Percentiles rank a stretch among this genome's conserved stretches.
phyloP scores from a whole-genome alignment of 2,329 filamentous ascomycete species.

The Sclerotinia glacialis region DNA sequence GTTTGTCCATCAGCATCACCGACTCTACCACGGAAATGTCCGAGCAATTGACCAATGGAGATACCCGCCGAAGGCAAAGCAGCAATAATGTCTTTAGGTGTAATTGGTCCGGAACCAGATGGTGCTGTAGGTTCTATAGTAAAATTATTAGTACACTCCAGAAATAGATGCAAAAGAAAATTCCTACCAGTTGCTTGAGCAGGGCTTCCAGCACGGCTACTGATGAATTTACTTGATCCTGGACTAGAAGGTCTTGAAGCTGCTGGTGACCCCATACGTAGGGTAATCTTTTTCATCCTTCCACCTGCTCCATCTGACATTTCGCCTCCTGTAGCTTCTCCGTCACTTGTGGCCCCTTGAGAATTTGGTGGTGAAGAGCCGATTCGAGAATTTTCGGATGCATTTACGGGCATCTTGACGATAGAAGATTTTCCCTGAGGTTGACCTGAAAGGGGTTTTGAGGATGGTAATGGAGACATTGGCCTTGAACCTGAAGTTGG shows the following conservation, averaged over 20 bases:
- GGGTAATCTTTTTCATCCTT: slow-evolving; percentile 57
- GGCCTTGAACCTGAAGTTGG: slow-evolving; percentile 47
- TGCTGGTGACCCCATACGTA: slow-evolving; percentile 47
- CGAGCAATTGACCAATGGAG: slow-evolving; percentile 52
- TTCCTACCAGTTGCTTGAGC: slow-evolving; percentile 27
- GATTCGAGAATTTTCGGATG: slow-evolving; percentile 37
- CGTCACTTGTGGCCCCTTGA: slow-evolving; percentile 61
- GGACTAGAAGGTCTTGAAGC: slow-evolving; percentile 64
- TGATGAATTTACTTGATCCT: slow-evolving; percentile 35
- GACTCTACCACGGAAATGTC: slow-evolving; percentile 53
- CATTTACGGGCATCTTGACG: slow-evolving; percentile 35
- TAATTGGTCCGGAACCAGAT: slow-evolving; percentile 41
- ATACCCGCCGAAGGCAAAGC: slow-evolving; percentile 54
- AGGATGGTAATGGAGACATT: slow-evolving; percentile 33
- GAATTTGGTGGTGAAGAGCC: slow-evolving; percentile 34
- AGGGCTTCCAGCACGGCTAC: slow-evolving; percentile 39
- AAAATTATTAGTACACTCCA: neutral
- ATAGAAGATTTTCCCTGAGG: slow-evolving; percentile 37
- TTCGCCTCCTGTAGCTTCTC: slow-evolving; percentile 67
- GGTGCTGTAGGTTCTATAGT: slow-evolving; percentile 23
- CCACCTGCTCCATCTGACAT: slow-evolving; percentile 55
- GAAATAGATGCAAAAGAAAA: neutral
- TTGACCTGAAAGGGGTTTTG: slow-evolving; percentile 28
- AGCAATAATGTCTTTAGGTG: slow-evolving; percentile 53
- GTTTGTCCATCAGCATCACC: slow-evolving; percentile 51